These are phyloP conservation scores for Pseudozyma sp. DNA, from an alignment of 1,284 basidiomycete species.

Conservation along the genomic window DNA sequence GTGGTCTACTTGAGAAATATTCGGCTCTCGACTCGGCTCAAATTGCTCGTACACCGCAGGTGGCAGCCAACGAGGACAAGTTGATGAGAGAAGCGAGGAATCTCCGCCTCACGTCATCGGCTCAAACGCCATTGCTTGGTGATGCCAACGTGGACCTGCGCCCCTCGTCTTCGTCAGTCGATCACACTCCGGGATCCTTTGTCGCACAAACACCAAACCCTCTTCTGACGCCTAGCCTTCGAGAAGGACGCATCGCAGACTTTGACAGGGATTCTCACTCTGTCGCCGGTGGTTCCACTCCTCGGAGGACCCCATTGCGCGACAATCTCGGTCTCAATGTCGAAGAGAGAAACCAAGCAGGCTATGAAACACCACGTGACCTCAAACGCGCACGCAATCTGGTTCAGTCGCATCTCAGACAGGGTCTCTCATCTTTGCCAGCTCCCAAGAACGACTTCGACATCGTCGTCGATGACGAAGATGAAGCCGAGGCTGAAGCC, in stretches of 20 bases:
- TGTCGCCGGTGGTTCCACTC: constrained; percentile 70
- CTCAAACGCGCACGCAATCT: constrained; percentile 37
- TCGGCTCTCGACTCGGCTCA: constrained; percentile 86
- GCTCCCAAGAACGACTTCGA: constrained; percentile 98
- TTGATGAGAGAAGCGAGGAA: constrained; percentile 94
- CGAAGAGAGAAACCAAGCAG: constrained; percentile 31
- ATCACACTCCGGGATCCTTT: constrained; percentile 9
- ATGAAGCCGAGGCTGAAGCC: constrained; percentile 18
- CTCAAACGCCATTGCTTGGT: constrained; percentile 93
- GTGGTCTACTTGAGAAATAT: constrained; percentile 88
- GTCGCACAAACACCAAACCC: constrained; percentile 93
- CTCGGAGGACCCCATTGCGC: constrained; percentile 89
- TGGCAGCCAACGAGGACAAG: constrained; percentile 78
- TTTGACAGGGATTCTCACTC: constrained; percentile 1
- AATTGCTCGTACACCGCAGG: constrained; percentile 91
- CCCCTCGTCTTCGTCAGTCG: constrained; percentile 3
- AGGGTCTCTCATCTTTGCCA: constrained; percentile 86
- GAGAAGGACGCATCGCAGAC: constrained; percentile 21
- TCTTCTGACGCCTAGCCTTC: constrained; percentile 77
- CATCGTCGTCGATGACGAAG: constrained; percentile 79
- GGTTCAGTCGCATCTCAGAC: constrained; percentile 74
- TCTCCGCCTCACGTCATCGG: constrained; percentile 87
- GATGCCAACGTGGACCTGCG: constrained; percentile 84
- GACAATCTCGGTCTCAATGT: constrained; percentile 89
- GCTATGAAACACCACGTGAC: constrained; percentile 53